Evolutionary conservation across 2,329 filamentous ascomycete genomes (phyloP), one percentile per base, ranked within the genome.

Genomic region (Colletotrichum neosansevieriae): DNA sequence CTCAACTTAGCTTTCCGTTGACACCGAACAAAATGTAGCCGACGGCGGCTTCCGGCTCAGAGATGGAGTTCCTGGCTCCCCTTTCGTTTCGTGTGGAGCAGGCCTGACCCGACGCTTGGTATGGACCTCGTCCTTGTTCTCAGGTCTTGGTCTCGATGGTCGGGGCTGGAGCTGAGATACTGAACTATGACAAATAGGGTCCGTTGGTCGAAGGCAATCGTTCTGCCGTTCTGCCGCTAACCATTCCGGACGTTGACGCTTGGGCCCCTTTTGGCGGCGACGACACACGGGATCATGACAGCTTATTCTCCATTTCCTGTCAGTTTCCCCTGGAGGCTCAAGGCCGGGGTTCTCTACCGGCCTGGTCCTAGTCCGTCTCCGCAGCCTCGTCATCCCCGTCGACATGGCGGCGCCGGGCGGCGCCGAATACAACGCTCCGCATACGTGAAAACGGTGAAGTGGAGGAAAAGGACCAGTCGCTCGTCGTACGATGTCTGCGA

Each of bases 361-460:
- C 47, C 54, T 65, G 42, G 19, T 59, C 54, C 62, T 56, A 24
- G 61, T 12, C 57, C 13, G 65, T 54, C 54, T 66, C 65, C 61
- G 65, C 63, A 47, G 57, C 34, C 54, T 58, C 53, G 54, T 64
- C 47, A 58, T 64, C 40, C 60, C 59, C 64, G 36, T 45, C 60
- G 60, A 53, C 60, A 60, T 68, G 42, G 61, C 42, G 44, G 42
- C 44, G 49, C 63, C 47, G 57, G 42, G 61, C 42, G 44, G 42
- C 44, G 49, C 63, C 47, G 57, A 62, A 44, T 34, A 49, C 58
- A 59, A 57, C 56, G 66, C 61, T 66, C 56, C 61, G 63, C 49
- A 64, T 32, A 49, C 36, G 63, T 56, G 40, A 44, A 67, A 42
- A 62, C 58, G 63, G 40, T 49, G 50, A 42, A 34, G 50, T 17